These are phyloP conservation scores for Phytophthora brassicae DNA, from an alignment of 352 stramenopile species.

Conservation along the genomic window DNA sequence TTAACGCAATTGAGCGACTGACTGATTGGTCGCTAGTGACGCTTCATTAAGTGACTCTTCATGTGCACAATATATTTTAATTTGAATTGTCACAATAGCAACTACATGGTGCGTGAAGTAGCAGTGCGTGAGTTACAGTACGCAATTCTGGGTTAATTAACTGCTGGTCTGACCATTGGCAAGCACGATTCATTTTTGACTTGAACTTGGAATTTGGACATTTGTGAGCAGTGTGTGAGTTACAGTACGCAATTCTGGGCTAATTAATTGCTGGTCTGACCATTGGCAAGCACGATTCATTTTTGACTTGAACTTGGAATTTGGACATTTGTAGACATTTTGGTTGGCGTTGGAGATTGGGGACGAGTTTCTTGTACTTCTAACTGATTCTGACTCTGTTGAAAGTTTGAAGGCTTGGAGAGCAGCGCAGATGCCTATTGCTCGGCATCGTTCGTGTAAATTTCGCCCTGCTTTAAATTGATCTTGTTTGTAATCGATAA, in stretches of 20 bases:
- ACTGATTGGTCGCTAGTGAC: slow-evolving; percentile 5
- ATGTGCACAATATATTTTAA: slow-evolving; percentile 1
- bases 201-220: slow-evolving; percentile 12
- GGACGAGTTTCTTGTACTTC: neutral
- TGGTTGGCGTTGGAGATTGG: slow-evolving; percentile 11
- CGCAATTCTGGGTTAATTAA: neutral
- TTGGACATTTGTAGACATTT: neutral
- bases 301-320: slow-evolving; percentile 22
- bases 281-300: slow-evolving; percentile 14
- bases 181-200: slow-evolving; percentile 21
- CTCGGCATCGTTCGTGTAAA: slow-evolving; percentile 27
- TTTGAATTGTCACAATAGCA: slow-evolving; percentile 5
- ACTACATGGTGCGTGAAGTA: slow-evolving; percentile 15
- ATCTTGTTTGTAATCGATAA: slow-evolving; percentile 19
- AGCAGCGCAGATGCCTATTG: slow-evolving; percentile 24
- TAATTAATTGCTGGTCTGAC: slow-evolving; percentile 1
- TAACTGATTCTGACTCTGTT: too few species aligned
- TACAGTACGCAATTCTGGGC: neutral
- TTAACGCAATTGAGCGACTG: slow-evolving; percentile 8
- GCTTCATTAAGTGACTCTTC: slow-evolving; percentile 16
- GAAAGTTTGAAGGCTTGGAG: slow-evolving; percentile 10
- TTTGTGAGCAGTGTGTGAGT: slow-evolving; percentile 10
- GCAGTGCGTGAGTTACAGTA: slow-evolving; percentile 13
- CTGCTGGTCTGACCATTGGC: slow-evolving; percentile 2
- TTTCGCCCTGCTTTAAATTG: neutral